These are phyloP conservation scores for Xanthoparmelia taractica DNA, from an alignment of 495 filamentous ascomycete species.

Conservation along the genomic window DNA sequence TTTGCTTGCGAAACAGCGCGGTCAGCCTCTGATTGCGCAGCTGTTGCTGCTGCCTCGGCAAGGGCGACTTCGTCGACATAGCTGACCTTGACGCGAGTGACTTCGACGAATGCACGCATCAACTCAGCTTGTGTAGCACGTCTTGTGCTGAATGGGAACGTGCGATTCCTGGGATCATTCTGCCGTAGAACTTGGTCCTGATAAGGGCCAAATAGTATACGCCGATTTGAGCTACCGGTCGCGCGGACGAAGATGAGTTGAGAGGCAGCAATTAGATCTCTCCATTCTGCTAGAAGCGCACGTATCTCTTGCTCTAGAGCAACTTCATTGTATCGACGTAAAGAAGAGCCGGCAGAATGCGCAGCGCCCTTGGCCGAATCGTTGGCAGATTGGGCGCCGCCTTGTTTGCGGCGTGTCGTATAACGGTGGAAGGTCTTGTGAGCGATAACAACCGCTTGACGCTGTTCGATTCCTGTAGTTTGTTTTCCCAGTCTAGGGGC, in stretches of 20 bases:
- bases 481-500: constrained; percentile 70
- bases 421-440: constrained; percentile 98
- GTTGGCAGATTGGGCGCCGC: constrained; percentile 86
- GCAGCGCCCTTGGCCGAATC: constrained; percentile 85
- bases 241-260: constrained; percentile 84
- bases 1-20: constrained; percentile 34
- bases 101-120: constrained; percentile 84
- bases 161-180: constrained; percentile 76
- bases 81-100: constrained; percentile 80
- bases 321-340: constrained; percentile 90
- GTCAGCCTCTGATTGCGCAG: constrained; percentile 24
- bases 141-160: constrained; percentile 92
- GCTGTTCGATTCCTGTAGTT: constrained; percentile 60
- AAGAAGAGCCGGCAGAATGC: constrained; percentile 82
- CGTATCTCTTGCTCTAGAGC: constrained; percentile 79
- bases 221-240: constrained; percentile 73
- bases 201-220: constrained; percentile 82
- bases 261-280: constrained; percentile 68
- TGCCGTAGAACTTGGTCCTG: constrained; percentile 74
- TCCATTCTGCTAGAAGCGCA: constrained; percentile 71
- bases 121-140: constrained; percentile 89
- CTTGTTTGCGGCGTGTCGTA: constrained; percentile 91
- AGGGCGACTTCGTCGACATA: constrained; percentile 57
- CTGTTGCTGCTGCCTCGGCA: constrained; percentile 40
- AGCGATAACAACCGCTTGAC: constrained; percentile 76